These are phyloP conservation scores for Amanita polypyramis DNA, from an alignment of 768 basidiomycete species.

Conservation along the genomic window DNA sequence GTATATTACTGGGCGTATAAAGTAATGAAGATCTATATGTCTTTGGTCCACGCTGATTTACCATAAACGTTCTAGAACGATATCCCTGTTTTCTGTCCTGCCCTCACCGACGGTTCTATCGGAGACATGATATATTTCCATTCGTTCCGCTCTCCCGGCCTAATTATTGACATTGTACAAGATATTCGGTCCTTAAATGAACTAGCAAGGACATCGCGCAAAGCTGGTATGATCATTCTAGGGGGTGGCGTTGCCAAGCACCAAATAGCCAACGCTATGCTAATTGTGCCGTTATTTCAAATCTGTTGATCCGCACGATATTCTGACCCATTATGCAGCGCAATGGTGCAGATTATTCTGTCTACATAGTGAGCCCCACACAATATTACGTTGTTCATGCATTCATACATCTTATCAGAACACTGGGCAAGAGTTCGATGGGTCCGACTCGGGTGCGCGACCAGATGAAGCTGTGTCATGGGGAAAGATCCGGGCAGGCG, in stretches of 20 bases:
- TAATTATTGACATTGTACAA: slow-evolving; percentile 87
- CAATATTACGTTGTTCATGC: background rate
- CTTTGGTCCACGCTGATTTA: slow-evolving; percentile 7
- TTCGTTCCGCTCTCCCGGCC: slow-evolving; percentile 78
- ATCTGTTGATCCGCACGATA: background rate
- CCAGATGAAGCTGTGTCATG: slow-evolving; percentile 98
- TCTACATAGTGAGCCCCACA: slow-evolving; percentile 65
- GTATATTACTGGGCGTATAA: slow-evolving; percentile 99
- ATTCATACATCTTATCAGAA: slow-evolving; percentile 41
- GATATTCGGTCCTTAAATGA: slow-evolving; percentile 93
- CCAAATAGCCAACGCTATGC: slow-evolving; percentile 99
- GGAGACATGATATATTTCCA: slow-evolving; percentile 99
- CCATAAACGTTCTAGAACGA: slow-evolving; percentile 58
- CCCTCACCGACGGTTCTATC: slow-evolving; percentile 93
- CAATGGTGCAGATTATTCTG: slow-evolving; percentile 95
- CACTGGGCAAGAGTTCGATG: slow-evolving; percentile 98
- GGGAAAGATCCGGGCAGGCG: slow-evolving; percentile 90
- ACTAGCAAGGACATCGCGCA: slow-evolving; percentile 72
- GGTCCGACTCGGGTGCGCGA: slow-evolving; percentile 92
- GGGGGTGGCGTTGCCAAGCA: slow-evolving; percentile 99
- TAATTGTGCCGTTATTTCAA: slow-evolving; percentile 56
- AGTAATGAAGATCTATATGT: slow-evolving; percentile 32
- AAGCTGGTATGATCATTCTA: slow-evolving; percentile 97
- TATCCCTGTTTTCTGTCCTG: slow-evolving; percentile 98
- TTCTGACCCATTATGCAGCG: slow-evolving; percentile 39